Base-by-base conservation (phyloP, 768 basidiomycete genomes). In the Galerina sulciceps region DNA sequence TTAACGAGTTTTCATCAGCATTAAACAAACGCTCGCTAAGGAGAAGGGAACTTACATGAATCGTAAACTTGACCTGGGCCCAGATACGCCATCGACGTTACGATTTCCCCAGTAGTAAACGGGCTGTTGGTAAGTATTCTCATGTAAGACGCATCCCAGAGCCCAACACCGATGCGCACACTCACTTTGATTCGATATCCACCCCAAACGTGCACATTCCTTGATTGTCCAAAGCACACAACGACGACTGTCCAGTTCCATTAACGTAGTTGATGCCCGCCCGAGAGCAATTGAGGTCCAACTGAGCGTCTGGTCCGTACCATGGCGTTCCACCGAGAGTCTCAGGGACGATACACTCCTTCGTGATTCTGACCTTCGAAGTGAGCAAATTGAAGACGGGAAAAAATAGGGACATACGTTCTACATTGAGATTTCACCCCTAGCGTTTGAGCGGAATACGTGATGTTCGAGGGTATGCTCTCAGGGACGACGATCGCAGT, bases 201-300 rank as follows among this genome's bases (percentile, higher is more conserved):
- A 11, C 17, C 1, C 51, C 57, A 22, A 23, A 44, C 4, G 45
- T 48, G 31, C 57, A 58, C 6, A 53, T 38, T 1, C 57, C 57
- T 20, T 53, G 57, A 15, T 0, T 40, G 42, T 58, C 51, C 23
- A 58, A 36, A 10, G 57, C 35, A 35, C 57, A 58, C 11, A 58
- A 31, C 1, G 42, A 11, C 17, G 57, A 26, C 17, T 31, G 50
- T 2, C 44, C 51, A 31, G 9, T 38, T 4, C 20, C 44, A n/a
- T 52, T 53, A 14, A 15, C 26, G 31, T 58, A 58, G 3, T 53
- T 41, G 8, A 58, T 46, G 1, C 57, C 57, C 26, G 51, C 51
- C 10, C 23, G 31, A 14, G 51, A 15, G 37, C 57, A 58, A 34
- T 58, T 42, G 22, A 58, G 23, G 37, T 47, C 53, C 15, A 47